Evolutionary conservation across 306 rosid genomes (phyloP), one percentile per base, ranked within the genome.

Genomic region (Delonix regia): DNA sequence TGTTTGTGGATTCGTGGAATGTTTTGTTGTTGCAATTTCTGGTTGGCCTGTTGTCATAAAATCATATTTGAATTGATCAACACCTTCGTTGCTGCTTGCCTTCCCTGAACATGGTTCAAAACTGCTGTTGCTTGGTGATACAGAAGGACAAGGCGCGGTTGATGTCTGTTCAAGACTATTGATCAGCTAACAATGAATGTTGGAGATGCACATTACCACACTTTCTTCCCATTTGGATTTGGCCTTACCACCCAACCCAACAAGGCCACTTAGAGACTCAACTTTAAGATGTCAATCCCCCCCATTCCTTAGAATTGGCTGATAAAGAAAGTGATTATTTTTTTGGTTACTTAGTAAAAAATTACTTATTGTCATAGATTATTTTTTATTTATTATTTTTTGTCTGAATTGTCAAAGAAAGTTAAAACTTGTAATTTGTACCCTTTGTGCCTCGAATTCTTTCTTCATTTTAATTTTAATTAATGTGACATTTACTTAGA

Each of bases 131-230:
- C n/a, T n/a, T n/a, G n/a, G n/a, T 0, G 90, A 87, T 2, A 81
- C 83, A 64, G 90, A 86, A 51, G 90, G 87, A 13, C 90, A 86
- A 27, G 90, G 90, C 34, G 90, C 83, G 25, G 87, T 80, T 24
- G 90, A 86, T 81, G 80, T 83, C 24, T 42, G 90, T 86, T 86
- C 84, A 86, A 78, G 74, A 81, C 72, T 34, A 86, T 86, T 74
- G 84, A 83, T 70, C 90, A 86, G 74, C 48, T 86, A 0, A 87
- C 90, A 41, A 86, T 86, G 90, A 83, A 86, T 75, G 82, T 83
- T 33, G 90, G 85, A 9, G 90, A 86, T 70, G 55, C 82, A 64
- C 84, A 83, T 14, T 86, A 86, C 67, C 87, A 86, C 25, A 85
- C 90, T 7, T 86, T 86, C 53, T 86, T 86, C 63, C 84, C 90